Base-by-base conservation (phyloP, 768 basidiomycete species). In the Lactifluus hygrophoroides region DNA sequence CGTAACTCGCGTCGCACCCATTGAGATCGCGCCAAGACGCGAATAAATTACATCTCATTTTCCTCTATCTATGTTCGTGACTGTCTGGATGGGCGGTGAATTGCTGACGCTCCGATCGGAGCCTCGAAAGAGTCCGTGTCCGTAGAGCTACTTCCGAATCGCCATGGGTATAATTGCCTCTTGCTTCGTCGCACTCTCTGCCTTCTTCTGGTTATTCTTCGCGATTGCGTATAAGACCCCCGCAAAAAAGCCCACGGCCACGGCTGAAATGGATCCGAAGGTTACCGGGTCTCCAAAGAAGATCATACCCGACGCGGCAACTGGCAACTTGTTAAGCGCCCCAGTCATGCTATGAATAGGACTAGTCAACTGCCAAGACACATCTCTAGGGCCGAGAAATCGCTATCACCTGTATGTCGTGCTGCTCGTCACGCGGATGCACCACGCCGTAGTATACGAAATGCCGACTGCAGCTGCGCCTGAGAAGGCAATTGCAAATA, bases 401-500 rank as follows among this genome's bases (percentile, higher is more conserved):
- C 27, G 48, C n/a, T 65, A 78, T 49, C 58, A 88, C 87, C 91
- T 94, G 74, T 97, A 99, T n/a, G 96, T 99, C 45, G 96, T 98
- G 62, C 94, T 97, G 64, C 89, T 91, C 28, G 95, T 97, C 21
- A 86, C 86, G 48, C 96, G 85, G 32, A 99, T 83, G 69, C 96
- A 98, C 96, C 96, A 99, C 10, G 96, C 95, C 8, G 96, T 99
- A 8, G 94, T 93, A 70, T 94, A 99, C 13, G 94, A 97, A 66
- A 99, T 99, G 46, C 92, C 92, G 30, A 96, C 96, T 5, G 96
- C 95, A 5, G 90, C 94, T 0, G 91, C 92, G n/a, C 96, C 96
- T 23, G 95, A 97, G 72, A 98, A 94, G 3, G 83, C 88, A 68
- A 98, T 98, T 2, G 93, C 89, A 62, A 80, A 84, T 21, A 98